Percentiles rank a stretch among this genome's conserved stretches.
Conservation (phyloP, 2,329 filamentous ascomycete genomes). For the Orbilia brochopaga region DNA sequence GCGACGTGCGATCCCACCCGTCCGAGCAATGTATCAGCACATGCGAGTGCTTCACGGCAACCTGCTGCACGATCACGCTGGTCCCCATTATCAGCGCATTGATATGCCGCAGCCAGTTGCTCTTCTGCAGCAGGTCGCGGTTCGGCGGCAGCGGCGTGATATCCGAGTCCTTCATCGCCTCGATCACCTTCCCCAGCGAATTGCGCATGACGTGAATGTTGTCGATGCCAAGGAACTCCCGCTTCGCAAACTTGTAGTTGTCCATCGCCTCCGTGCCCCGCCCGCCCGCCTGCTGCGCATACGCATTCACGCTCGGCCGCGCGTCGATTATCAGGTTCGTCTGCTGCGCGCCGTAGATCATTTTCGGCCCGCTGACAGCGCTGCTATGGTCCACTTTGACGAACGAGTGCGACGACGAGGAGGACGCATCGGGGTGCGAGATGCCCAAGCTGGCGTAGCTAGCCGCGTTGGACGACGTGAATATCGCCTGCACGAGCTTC, state of each 20-base stretch:
- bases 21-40: constrained; percentile 97
- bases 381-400: constrained; percentile 53
- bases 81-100: constrained; percentile 81
- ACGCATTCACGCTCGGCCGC: constrained; percentile 88
- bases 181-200: constrained; percentile 84
- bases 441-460: constrained; percentile 55
- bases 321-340: constrained; percentile 95
- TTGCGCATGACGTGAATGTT: constrained; percentile 98
- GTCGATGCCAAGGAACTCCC: constrained; percentile 92
- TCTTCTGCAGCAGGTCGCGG: constrained; percentile 78
- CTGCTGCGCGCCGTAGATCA: constrained; percentile 89
- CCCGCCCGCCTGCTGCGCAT: constrained; percentile 90
- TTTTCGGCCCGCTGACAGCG: constrained; percentile 41
- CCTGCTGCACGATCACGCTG: constrained; percentile 79
- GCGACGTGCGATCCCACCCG: constrained; percentile 96
- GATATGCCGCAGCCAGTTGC: constrained; percentile 91
- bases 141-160: constrained; percentile 81
- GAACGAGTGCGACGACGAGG: constrained; percentile 53
- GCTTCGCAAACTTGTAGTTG: constrained; percentile 88
- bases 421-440: constrained; percentile 57
- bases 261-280: constrained; percentile 98
- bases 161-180: constrained; percentile 90
- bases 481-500: constrained; percentile 88
- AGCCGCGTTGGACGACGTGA: constrained; percentile 69
- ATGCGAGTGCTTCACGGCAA: constrained; percentile 91